phyloP scores from a whole-genome alignment of 2,329 filamentous ascomycete species.

The Furcasterigmium sp. region DNA sequence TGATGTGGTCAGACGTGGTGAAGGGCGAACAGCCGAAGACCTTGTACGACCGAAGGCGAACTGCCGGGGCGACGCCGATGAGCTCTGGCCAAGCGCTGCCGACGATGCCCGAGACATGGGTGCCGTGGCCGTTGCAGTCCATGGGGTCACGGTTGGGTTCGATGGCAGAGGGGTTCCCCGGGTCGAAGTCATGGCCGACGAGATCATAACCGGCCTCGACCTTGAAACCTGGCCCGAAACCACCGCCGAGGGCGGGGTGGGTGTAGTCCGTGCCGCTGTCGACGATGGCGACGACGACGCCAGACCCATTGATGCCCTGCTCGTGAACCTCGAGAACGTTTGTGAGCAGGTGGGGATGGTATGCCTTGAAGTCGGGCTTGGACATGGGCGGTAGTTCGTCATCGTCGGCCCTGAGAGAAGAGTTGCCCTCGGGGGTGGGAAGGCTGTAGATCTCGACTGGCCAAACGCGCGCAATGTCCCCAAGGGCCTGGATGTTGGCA shows the following conservation, averaged over 20 bases:
- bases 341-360: conserved; percentile 4
- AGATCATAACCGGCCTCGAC: conserved; percentile 42
- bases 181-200: conserved; percentile 30
- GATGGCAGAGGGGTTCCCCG: conserved; percentile 19
- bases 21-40: conserved; percentile 23
- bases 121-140: conserved; percentile 22
- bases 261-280: conserved; percentile 41
- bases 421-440: not conserved
- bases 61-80: conserved; percentile 33
- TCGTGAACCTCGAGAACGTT: conserved; percentile 2
- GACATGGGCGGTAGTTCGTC: not conserved
- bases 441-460: conserved; percentile 15
- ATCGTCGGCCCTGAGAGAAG: not conserved
- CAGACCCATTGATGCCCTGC: conserved; percentile 1
- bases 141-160: conserved; percentile 32
- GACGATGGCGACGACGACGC: conserved; percentile 12
- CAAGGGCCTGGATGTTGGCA: conserved; percentile 2
- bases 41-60: conserved; percentile 32
- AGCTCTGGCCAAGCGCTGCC: conserved; percentile 23
- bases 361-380: not conserved
- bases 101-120: conserved; percentile 21
- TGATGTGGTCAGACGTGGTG: conserved; percentile 9
- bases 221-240: conserved; percentile 43
- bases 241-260: conserved; percentile 46
- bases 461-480: conserved; percentile 1